Evolutionary conservation across 176 grass and related monocot species (phyloP), one percentile per base, ranked within the genome.

Genomic region (Juncus inflexus): DNA sequence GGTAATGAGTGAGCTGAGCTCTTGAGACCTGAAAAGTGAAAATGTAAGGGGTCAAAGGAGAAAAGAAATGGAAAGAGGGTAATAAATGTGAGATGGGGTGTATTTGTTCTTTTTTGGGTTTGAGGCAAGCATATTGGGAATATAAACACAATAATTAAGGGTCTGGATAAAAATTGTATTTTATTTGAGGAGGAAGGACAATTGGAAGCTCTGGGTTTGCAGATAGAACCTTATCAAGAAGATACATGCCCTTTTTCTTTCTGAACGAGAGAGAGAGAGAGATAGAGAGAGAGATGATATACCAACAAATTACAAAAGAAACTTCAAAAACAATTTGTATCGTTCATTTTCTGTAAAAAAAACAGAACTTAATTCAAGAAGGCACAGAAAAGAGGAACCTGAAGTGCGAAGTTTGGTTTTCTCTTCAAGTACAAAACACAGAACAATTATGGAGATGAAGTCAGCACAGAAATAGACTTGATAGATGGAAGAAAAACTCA

Each of bases 141-240:
- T 79, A 63, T 55, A 67, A 71, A 71, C 68, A 71, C 68, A 71
- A 71, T 59, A 66, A 66, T 67, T 66, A 68, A 55, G 42, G 52
- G 19, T 37, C 52, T 67, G 40, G 58, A 45, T 54, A 67, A 59
- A 65, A 67, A 63, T 71, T 19, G 12, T 10, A 63, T 52, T 78
- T 78, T 67, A 70, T 62, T 56, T 61, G 61, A 16, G 53, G 67
- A 16, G 58, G 68, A 58, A 64, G 59, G 76, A 63, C 50, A 79
- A 79, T 54, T 69, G 64, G 75, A 72, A 79, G 76, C 37, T 72
- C 67, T 77, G 37, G 15, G 35, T 52, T 58, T 57, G 60, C 60
- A 71, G 67, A 72, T 15, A 58, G 43, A 72, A 72, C 67, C 76
- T 79, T 79, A 72, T 72, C 67, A 64, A 58, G 76, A 64, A 60